phyloP scores from a whole-genome alignment of 2,329 filamentous ascomycete species.

The Fusarium oligoseptatum region DNA sequence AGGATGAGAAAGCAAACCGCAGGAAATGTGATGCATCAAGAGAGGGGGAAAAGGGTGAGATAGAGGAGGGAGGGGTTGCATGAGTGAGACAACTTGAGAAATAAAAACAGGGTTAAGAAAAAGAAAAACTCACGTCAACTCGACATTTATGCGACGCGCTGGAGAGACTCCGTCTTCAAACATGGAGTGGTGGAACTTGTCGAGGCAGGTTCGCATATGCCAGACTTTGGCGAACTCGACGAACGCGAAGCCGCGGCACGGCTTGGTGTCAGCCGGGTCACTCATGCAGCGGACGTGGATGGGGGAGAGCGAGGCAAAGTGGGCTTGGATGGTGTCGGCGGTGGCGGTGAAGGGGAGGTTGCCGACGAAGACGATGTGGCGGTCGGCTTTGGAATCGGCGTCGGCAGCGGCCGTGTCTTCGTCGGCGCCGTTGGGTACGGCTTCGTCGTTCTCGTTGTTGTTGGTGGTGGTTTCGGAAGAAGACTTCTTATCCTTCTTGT shows the following conservation, averaged over 20 bases:
- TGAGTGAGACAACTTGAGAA: constrained; percentile 8
- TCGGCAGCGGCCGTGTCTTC: constrained; percentile 32
- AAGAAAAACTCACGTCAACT: constrained; percentile 79
- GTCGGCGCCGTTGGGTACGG: constrained; percentile 4
- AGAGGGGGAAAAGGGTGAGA: neutral
- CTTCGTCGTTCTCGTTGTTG: constrained; percentile 19
- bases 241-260: constrained; percentile 84
- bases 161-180: constrained; percentile 71
- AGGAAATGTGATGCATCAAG: constrained; percentile 1
- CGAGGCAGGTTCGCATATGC: constrained; percentile 92
- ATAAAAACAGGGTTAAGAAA: constrained; percentile 1
- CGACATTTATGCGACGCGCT: constrained; percentile 88
- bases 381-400: constrained; percentile 43
- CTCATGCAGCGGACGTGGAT: constrained; percentile 74
- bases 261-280: constrained; percentile 69
- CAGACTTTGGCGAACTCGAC: constrained; percentile 90
- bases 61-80: neutral
- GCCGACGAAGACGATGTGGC: constrained; percentile 62
- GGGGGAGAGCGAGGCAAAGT: constrained; percentile 79
- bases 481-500: constrained; percentile 46
- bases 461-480: constrained; percentile 25
- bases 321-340: constrained; percentile 73
- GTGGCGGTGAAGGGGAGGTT: constrained; percentile 92
- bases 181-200: constrained; percentile 87
- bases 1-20: constrained; percentile 1